These are phyloP conservation scores for Aeschynomene evenia DNA, from an alignment of 306 rosid genomes.

Conservation along the genomic window DNA sequence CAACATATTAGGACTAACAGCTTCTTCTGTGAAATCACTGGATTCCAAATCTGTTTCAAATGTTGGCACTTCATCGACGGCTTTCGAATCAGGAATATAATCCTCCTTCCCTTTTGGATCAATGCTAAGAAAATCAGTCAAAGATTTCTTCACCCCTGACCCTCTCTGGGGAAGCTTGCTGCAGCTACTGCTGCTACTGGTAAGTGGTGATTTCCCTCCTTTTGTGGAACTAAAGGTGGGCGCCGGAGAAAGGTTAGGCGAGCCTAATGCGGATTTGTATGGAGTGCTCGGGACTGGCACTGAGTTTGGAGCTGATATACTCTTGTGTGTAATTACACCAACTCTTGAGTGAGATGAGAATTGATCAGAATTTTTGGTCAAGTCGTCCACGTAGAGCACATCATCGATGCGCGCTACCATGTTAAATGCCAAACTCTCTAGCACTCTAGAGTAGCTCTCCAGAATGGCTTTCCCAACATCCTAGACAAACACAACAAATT, in stretches of 20 bases:
- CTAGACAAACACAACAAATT: constrained; percentile 41
- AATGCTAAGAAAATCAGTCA: constrained; percentile 77
- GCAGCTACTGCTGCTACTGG: constrained; percentile 23
- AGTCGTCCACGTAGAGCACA: constrained; percentile 80
- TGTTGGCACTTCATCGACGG: constrained; percentile 32
- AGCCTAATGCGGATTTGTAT: constrained; percentile 62
- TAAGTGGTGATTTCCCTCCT: constrained; percentile 57
- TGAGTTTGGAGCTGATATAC: constrained; percentile 50
- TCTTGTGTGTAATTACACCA: constrained; percentile 67
- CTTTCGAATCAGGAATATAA: constrained; percentile 39
- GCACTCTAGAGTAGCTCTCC: constrained; percentile 93
- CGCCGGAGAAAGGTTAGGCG: constrained; percentile 74
- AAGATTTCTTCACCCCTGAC: constrained; percentile 59
- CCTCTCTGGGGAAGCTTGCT: constrained; percentile 54
- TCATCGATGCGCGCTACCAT: constrained; percentile 88
- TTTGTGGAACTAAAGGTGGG: constrained; percentile 48
- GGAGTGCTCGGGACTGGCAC: constrained; percentile 69
- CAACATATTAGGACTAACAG: constrained; percentile 28
- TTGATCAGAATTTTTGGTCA: constrained; percentile 66
- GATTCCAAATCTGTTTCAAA: constrained; percentile 43
- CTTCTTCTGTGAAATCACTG: constrained; percentile 32
- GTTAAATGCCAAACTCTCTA: constrained; percentile 89
- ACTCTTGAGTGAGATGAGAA: constrained; percentile 60
- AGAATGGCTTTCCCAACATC: constrained; percentile 88
- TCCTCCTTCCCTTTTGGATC: constrained; percentile 48